These are phyloP conservation scores for Yueomyces sp. DNA, from an alignment of 805 yeast genomes.

Conservation along the genomic window DNA sequence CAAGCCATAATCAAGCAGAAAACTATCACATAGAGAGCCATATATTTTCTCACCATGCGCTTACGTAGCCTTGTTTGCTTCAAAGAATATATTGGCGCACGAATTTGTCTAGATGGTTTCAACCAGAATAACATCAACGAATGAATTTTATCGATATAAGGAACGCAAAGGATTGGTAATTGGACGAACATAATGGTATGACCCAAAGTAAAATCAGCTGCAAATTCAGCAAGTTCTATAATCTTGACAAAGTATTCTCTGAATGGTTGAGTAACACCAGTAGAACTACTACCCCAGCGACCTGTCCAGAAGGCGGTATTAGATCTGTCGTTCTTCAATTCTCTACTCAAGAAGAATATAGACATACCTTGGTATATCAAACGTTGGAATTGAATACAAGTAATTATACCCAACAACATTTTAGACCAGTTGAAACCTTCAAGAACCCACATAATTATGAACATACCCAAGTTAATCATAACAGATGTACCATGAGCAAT, in stretches of 20 bases:
- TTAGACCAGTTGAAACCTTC: conserved; percentile 85
- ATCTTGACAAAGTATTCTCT: conserved; percentile 93
- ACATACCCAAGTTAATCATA: conserved; percentile 71
- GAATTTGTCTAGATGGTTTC: conserved; percentile 89
- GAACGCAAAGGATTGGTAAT: conserved; percentile 74
- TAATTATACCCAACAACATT: conserved; percentile 74
- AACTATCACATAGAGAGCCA: conserved; percentile 62
- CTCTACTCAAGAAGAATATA: conserved; percentile 71
- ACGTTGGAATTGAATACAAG: conserved; percentile 82
- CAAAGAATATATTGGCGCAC: conserved; percentile 94
- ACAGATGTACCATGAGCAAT: conserved; percentile 94
- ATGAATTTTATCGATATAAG: conserved; percentile 93
- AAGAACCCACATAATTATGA: conserved; percentile 92
- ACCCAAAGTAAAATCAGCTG: conserved; percentile 92
- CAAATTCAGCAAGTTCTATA: conserved; percentile 88
- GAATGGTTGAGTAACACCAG: conserved; percentile 91
- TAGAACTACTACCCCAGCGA: conserved; percentile 92
- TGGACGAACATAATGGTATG: conserved; percentile 80
- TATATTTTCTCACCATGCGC: conserved; percentile 94
- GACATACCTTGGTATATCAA: conserved; percentile 76
- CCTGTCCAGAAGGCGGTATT: conserved; percentile 99
- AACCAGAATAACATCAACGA: conserved; percentile 98
- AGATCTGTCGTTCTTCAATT: conserved; percentile 87
- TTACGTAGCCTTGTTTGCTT: conserved; percentile 92
- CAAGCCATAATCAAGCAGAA: conserved; percentile 58